A percentile compares a stretch with the other conserved stretches of the same genome.
phyloP scores from a whole-genome alignment of 2,329 filamentous ascomycete genomes.

The Aspergillus clavatus region DNA sequence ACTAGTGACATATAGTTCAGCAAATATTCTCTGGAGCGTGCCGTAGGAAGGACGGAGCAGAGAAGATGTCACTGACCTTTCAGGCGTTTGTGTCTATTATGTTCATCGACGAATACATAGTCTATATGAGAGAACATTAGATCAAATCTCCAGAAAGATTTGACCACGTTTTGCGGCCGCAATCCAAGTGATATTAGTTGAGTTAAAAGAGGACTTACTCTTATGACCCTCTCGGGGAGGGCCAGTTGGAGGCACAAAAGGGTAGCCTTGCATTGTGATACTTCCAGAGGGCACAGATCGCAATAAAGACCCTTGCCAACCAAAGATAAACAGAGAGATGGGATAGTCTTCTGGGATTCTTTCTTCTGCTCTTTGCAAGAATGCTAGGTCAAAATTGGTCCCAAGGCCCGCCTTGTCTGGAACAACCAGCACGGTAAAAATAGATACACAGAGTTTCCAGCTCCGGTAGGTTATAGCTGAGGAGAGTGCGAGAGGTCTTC shows the following conservation, averaged over 20 bases:
- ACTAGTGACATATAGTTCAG: conserved; percentile 50
- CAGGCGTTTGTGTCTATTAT: conserved; percentile 93
- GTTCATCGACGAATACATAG: conserved; percentile 98
- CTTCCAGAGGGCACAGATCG: conserved; percentile 59
- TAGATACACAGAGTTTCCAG: not conserved
- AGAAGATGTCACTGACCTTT: conserved; percentile 61
- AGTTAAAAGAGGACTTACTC: conserved; percentile 56
- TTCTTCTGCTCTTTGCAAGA: not conserved
- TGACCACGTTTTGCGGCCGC: no score
- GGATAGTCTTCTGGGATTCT: conserved; percentile 43
- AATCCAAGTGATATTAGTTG: no score
- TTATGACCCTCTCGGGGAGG: conserved; percentile 73
- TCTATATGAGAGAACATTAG: conserved; percentile 50
- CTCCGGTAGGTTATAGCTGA: not conserved
- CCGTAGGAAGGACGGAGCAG: not conserved
- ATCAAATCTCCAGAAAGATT: not conserved
- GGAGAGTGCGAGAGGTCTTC: not conserved
- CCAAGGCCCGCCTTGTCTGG: conserved; percentile 19
- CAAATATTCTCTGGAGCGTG: not conserved
- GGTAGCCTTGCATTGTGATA: conserved; percentile 62
- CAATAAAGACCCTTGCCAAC: conserved; percentile 47
- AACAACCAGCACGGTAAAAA: conserved; percentile 1
- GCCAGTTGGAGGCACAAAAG: conserved; percentile 63
- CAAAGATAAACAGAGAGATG: not conserved
- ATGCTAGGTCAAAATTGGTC: not conserved